Evolutionary conservation across 495 filamentous ascomycete species (phyloP).

Genomic region (Aspergillus bridgeri): DNA sequence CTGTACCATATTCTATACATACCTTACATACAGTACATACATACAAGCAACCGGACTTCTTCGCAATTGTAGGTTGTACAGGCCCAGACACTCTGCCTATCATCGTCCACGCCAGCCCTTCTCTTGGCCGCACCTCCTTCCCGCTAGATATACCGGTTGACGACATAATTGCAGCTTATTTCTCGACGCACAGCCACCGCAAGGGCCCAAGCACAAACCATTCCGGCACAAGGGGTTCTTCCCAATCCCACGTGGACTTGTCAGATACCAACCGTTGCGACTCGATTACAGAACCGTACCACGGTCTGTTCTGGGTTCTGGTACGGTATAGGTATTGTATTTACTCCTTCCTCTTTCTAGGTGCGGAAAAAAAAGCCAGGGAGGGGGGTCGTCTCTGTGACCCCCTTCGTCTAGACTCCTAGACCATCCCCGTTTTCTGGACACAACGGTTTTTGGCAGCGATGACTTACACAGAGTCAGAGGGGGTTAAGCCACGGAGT

Average conservation of each 20-base stretch:
- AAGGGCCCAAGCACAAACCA: constrained; percentile 19
- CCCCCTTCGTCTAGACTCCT: not conserved
- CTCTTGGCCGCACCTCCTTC: too few species aligned
- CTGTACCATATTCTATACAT: not conserved
- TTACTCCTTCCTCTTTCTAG: not conserved
- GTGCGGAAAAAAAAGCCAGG: too few species aligned
- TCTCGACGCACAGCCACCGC: too few species aligned
- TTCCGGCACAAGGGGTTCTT: constrained; percentile 16
- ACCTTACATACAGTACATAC: not conserved
- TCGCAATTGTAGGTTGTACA: too few species aligned
- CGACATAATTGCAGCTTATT: too few species aligned
- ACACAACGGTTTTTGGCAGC: not conserved
- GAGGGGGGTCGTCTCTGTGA: not conserved
- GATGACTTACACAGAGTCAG: not conserved
- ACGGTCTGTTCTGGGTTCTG: not conserved
- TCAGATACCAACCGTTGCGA: constrained; percentile 22
- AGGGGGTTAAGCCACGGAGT: too few species aligned
- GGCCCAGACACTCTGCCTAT: not conserved
- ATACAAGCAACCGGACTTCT: too few species aligned
- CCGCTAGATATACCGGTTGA: too few species aligned
- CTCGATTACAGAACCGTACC: not conserved
- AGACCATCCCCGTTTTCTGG: not conserved
- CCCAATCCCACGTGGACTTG: constrained; percentile 17
- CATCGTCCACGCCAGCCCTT: not conserved
- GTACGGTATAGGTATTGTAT: not conserved